Evolutionary conservation across 106 monocot genomes (phyloP), one percentile per base, ranked within the genome.

Genomic region (Platanthera zijinensis): DNA sequence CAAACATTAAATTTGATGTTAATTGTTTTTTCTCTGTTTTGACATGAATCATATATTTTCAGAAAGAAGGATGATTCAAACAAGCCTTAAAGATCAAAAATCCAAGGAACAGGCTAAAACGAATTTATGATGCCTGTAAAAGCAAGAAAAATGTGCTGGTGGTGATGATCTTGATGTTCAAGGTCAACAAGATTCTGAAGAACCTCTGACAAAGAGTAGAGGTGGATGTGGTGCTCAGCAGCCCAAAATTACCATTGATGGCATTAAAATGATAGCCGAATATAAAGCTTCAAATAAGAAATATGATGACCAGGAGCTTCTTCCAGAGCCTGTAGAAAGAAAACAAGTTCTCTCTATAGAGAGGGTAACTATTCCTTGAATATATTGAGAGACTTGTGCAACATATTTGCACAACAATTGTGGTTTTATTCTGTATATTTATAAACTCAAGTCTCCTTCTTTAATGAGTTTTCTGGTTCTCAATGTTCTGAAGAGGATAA

Each of bases 211-310:
- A n/a, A n/a, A n/a, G n/a, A n/a, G n/a, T n/a, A n/a, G n/a, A n/a
- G n/a, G n/a, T n/a, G n/a, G n/a, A n/a, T n/a, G n/a, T n/a, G n/a
- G n/a, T n/a, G n/a, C n/a, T n/a, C n/a, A n/a, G n/a, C n/a, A 97
- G 69, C 97, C 97, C 61, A 97, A 88, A 57, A 97, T 97, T 69
- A 97, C 94, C 4, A 87, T 94, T 56, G 94, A 94, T 86, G 97
- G 97, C 39, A 94, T 97, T 93, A 97, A 92, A 84, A 97, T 97
- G 97, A 86, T 97, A 64, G 97, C 97, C 39, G 97, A 97, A 71
- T 97, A 86, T 75, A 97, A 97, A 80, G 86, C 89, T 75, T 62
- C 82, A 71, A 97, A 97, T 85, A 97, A 91, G 87, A 97, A 90
- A 86, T 82, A 83, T 76, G 97, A 97, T 79, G 97, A 97, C 57